Evolutionary conservation across 1,284 basidiomycete species (phyloP), one percentile per base, ranked within the genome.

Genomic region (Malassezia japonica): DNA sequence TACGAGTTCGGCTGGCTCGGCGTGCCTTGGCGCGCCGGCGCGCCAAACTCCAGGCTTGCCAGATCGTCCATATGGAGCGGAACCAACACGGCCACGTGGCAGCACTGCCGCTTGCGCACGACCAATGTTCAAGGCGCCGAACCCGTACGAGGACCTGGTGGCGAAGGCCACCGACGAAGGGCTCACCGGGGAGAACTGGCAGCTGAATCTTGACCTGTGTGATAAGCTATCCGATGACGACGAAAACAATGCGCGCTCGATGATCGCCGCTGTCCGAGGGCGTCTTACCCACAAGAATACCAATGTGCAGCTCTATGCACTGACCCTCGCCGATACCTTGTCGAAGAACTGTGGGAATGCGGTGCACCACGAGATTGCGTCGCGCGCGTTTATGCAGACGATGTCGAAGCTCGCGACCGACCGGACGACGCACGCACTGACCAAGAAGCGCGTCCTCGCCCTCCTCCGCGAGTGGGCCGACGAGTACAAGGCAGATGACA

Each of bases 141-240:
- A 87, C 68, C 81, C 88, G 10, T 96, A 92, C 76, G 91, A 96
- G 69, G 91, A 95, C 45, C 81, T 91, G 63, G 86, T 96, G 73
- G 87, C 75, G 65, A 90, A 92, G 77, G 87, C 91, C 24, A 95
- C 91, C 15, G 87, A 91, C 73, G 91, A 95, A 79, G 89, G 88
- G 74, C 78, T 91, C 49, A 91, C 90, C 1, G 79, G 80, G 52
- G 92, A 95, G 77, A 87, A 95, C 74, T 98, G 92, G 92, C 89
- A 91, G 74, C 78, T 90, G 53, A 89, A 94, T 58, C 75, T 96
- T 45, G 88, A 87, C 66, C 77, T 98, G n/a, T 95, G 90, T 70
- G 94, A 98, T 77, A 94, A 94, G 76, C 88, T 98, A 4, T 78
- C 81, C 10, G 87, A 89, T 10, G 90, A 95, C 57, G 85, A 86